These are phyloP conservation scores for Saraca asoca DNA, from an alignment of 331 rosid species.

Conservation along the genomic window DNA sequence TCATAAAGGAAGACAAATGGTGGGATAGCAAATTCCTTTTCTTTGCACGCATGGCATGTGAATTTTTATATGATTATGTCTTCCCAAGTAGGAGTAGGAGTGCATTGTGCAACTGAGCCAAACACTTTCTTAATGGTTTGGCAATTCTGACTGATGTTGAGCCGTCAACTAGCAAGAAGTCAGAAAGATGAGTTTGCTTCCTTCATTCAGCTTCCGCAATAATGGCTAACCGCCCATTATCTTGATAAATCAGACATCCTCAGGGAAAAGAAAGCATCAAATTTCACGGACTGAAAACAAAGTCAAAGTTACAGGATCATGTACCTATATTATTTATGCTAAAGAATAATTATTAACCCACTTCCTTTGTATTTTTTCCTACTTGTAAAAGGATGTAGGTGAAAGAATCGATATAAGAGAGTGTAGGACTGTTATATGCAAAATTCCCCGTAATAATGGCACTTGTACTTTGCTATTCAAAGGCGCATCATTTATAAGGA, in stretches of 20 bases:
- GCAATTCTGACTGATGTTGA: not conserved
- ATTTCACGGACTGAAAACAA: not conserved
- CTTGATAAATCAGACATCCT: not conserved
- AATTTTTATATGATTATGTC: constrained; percentile 46
- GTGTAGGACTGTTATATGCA: no score
- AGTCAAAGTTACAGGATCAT: no score
- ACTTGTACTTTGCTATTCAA: no score
- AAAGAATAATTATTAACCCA: no score
- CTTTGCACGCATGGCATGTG: constrained; percentile 52
- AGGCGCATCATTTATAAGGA: no score
- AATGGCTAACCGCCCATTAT: not conserved
- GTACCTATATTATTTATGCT: no score
- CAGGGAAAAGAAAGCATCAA: not conserved
- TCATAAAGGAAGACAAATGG: constrained; percentile 43
- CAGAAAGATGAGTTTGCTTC: constrained; percentile 8
- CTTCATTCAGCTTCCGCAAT: not conserved
- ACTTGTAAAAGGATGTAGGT: no score
- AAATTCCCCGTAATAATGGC: no score
- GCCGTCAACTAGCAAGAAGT: constrained; percentile 20
- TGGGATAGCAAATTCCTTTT: constrained; percentile 42
- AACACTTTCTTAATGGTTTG: not conserved
- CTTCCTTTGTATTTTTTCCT: no score
- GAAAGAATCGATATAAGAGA: no score
- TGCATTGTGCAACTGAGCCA: not conserved
- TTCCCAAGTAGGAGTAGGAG: not conserved